phyloP scores from a whole-genome alignment of 1,284 basidiomycete species.

The Heimioporus punctisporus region DNA sequence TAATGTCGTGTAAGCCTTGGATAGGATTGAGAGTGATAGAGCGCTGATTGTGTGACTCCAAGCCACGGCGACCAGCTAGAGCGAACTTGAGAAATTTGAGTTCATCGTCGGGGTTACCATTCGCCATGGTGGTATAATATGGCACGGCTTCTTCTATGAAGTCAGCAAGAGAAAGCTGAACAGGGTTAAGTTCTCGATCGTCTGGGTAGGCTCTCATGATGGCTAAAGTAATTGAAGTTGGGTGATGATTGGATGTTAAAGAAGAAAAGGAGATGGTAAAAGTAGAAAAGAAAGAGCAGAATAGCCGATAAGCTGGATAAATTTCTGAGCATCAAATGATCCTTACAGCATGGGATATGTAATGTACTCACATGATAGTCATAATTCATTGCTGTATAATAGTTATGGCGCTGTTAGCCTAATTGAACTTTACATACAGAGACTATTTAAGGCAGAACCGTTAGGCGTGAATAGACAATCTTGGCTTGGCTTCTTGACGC shows the following conservation, averaged over 20 bases:
- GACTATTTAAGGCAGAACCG: too few species aligned
- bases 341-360: too few species aligned
- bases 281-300: too few species aligned
- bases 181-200: background rate
- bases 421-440: too few species aligned
- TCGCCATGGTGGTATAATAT: background rate
- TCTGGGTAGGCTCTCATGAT: background rate
- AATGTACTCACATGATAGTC: too few species aligned
- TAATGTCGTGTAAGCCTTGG: background rate
- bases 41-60: background rate
- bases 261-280: background rate
- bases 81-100: background rate
- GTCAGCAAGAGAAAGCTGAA: background rate
- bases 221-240: background rate
- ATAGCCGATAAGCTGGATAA: too few species aligned
- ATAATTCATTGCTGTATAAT: too few species aligned
- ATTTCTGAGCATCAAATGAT: too few species aligned
- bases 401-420: too few species aligned
- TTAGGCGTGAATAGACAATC: too few species aligned
- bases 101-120: background rate
- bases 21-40: background rate
- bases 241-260: background rate
- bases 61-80: background rate
- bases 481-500: too few species aligned
- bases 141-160: background rate